Conservation (phyloP, 2,329 filamentous ascomycete genomes). For the Diaporthe nobilis region DNA sequence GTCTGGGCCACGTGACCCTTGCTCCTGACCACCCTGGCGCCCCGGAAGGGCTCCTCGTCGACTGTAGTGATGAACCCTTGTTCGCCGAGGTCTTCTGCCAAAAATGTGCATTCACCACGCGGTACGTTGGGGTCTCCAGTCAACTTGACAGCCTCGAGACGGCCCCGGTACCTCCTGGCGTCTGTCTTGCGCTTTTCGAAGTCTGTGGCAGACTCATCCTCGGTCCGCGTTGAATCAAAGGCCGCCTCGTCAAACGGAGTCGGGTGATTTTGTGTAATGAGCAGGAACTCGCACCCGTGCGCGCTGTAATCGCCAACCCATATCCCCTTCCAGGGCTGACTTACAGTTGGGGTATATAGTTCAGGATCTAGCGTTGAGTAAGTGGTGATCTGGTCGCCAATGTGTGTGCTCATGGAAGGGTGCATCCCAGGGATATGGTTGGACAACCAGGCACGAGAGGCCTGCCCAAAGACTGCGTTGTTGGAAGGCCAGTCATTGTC, state of each 20-base stretch:
- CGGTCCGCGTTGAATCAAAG: constrained; percentile 51
- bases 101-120: constrained; percentile 86
- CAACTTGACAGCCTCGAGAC: constrained; percentile 87
- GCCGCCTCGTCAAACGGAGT: constrained; percentile 56
- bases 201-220: constrained; percentile 60
- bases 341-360: constrained; percentile 83
- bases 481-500: constrained; percentile 32
- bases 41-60: constrained; percentile 78
- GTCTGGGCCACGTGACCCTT: constrained; percentile 82
- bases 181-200: constrained; percentile 61
- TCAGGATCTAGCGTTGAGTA: constrained; percentile 79
- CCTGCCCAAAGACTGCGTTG: constrained; percentile 43
- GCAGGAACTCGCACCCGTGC: constrained; percentile 90
- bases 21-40: constrained; percentile 80
- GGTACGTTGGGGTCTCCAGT: constrained; percentile 94
- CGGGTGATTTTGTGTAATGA: constrained; percentile 81
- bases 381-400: constrained; percentile 72
- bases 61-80: constrained; percentile 75
- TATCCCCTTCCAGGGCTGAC: constrained; percentile 89
- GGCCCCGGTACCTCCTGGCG: constrained; percentile 71
- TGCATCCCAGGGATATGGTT: constrained; percentile 42
- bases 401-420: constrained; percentile 58
- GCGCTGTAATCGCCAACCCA: constrained; percentile 93
- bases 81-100: constrained; percentile 81
- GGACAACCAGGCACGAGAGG: constrained; percentile 39